These are phyloP conservation scores for Nepenthes alata DNA, from an alignment of 179 eudicot species.

Conservation along the genomic window DNA sequence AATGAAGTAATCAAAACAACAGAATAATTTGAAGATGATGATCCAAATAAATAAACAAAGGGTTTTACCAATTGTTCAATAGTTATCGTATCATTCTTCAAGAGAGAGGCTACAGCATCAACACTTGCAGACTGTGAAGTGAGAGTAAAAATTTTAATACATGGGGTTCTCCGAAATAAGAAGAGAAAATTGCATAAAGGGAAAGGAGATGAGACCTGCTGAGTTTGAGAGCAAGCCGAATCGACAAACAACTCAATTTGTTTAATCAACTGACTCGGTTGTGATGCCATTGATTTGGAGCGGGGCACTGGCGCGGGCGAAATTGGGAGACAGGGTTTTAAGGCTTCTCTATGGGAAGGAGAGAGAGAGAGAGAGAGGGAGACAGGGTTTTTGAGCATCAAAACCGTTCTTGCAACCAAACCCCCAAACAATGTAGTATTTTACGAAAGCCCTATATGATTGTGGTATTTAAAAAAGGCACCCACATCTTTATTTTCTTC, in stretches of 20 bases:
- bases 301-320: background rate
- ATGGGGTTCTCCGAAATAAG: background rate
- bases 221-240: constrained; percentile 43
- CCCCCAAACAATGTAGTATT: too few species aligned
- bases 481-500: too few species aligned
- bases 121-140: constrained; percentile 47
- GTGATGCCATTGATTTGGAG: constrained; percentile 30
- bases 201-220: constrained; percentile 46
- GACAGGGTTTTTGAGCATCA: too few species aligned
- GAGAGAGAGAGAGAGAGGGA: too few species aligned
- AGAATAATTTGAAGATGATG: background rate
- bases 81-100: constrained; percentile 51
- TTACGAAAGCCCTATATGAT: too few species aligned
- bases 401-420: too few species aligned
- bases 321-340: background rate
- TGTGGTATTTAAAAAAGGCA: too few species aligned
- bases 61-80: constrained; percentile 45
- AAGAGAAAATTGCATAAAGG: background rate
- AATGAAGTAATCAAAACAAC: background rate
- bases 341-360: background rate
- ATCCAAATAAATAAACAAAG: background rate
- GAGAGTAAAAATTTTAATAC: constrained; percentile 2
- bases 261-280: constrained; percentile 23
- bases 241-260: constrained; percentile 63
- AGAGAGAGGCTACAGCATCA: constrained; percentile 48